These are phyloP conservation scores for Phytophthora chlamydospora DNA, from an alignment of 352 stramenopile species.

Conservation along the genomic window DNA sequence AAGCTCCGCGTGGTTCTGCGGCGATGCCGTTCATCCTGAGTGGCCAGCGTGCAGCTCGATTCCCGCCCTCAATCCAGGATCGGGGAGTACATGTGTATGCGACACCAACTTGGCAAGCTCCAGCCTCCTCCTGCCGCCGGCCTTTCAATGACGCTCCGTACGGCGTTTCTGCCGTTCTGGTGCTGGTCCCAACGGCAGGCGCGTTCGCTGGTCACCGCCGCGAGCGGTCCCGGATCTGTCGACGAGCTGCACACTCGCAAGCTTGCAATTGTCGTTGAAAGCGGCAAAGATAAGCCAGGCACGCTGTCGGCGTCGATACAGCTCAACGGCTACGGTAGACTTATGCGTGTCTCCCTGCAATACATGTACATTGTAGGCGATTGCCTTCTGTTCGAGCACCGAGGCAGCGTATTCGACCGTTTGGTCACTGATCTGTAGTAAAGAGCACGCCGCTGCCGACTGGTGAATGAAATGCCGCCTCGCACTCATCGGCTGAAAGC, in stretches of 20 bases:
- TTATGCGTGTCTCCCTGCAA: background rate
- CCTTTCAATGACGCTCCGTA: background rate
- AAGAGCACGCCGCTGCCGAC: too few species aligned
- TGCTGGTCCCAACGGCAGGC: background rate
- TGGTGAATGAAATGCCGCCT: background rate
- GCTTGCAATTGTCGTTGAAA: slow-evolving; percentile 9
- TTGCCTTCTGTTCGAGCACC: too few species aligned
- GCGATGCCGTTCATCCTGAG: slow-evolving; percentile 18
- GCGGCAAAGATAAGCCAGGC: slow-evolving; percentile 12
- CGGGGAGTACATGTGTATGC: background rate
- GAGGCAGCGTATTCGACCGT: too few species aligned
- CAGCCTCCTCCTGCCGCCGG: background rate
- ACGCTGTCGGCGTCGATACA: slow-evolving; percentile 1
- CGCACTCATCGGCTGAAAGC: background rate
- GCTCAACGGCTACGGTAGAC: background rate
- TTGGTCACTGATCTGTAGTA: too few species aligned
- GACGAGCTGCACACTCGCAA: slow-evolving; percentile 7
- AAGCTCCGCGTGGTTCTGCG: slow-evolving; percentile 22
- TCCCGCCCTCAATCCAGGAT: background rate
- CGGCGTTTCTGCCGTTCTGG: slow-evolving; percentile 3
- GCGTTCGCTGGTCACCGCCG: slow-evolving; percentile 12
- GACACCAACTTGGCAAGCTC: background rate
- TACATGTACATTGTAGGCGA: too few species aligned
- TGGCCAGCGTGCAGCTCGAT: background rate
- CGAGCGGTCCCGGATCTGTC: slow-evolving; percentile 8